phyloP scores from a whole-genome alignment of 768 basidiomycete genomes.

The Leccinum uliginosum region DNA sequence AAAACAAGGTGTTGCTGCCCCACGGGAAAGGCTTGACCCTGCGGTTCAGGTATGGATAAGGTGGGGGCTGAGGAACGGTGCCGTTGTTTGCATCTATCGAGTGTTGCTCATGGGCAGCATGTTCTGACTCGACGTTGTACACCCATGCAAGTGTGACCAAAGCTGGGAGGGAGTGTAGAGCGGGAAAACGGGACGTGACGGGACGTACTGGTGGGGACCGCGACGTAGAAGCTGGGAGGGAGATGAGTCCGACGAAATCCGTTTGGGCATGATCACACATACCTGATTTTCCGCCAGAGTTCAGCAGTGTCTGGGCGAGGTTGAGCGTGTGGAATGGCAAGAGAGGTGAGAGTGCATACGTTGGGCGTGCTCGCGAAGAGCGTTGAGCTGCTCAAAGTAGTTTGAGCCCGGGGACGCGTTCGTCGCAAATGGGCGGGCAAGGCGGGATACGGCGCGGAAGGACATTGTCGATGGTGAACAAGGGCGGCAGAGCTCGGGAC shows the following conservation, averaged over 20 bases:
- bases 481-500: constrained; percentile 28
- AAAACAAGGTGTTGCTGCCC: constrained; percentile 82
- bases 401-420: constrained; percentile 35
- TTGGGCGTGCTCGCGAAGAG: constrained; percentile 61
- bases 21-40: constrained; percentile 80
- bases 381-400: constrained; percentile 51
- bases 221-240: constrained; percentile 60
- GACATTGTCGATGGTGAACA: constrained; percentile 30
- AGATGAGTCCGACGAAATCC: constrained; percentile 4
- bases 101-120: constrained; percentile 67
- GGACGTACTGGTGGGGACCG: constrained; percentile 67
- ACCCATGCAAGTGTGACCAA: constrained; percentile 39
- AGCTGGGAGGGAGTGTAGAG: constrained; percentile 15
- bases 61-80: constrained; percentile 61
- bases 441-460: constrained; percentile 41
- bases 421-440: constrained; percentile 35
- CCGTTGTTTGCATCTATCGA: constrained; percentile 70
- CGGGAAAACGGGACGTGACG: not conserved
- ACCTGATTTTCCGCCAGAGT: constrained; percentile 89
- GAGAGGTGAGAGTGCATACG: constrained; percentile 36
- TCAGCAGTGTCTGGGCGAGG: constrained; percentile 57
- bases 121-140: constrained; percentile 53
- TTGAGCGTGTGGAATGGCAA: constrained; percentile 8
- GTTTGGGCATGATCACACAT: constrained; percentile 16
- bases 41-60: constrained; percentile 75